These are phyloP conservation scores for Postia placenta DNA, from an alignment of 768 basidiomycete genomes.

Conservation along the genomic window DNA sequence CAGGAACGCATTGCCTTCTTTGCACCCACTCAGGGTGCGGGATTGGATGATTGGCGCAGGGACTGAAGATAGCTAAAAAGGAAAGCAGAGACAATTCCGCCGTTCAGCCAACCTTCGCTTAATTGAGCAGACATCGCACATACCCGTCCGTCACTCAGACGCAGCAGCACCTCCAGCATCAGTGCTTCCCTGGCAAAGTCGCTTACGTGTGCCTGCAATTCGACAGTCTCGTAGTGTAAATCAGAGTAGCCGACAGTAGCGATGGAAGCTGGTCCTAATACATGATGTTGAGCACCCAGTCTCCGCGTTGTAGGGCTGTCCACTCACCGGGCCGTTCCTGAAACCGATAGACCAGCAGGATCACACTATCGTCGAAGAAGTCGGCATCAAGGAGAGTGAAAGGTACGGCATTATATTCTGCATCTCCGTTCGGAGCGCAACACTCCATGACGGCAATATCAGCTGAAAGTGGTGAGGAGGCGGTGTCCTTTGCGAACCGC, in stretches of 20 bases:
- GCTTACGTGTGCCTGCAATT: constrained; percentile 39
- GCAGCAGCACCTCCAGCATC: constrained; percentile 49
- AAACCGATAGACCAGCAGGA: constrained; percentile 59
- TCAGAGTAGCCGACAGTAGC: constrained; percentile 58
- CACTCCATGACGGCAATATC: constrained; percentile 48
- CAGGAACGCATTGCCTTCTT: constrained; percentile 46
- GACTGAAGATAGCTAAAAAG: constrained; percentile 41
- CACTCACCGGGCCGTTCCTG: constrained; percentile 43
- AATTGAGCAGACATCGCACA: constrained; percentile 5
- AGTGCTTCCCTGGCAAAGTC: constrained; percentile 57
- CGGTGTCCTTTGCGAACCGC: constrained; percentile 38
- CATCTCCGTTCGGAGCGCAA: constrained; percentile 34
- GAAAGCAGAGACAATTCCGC: background rate
- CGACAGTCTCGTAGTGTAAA: constrained; percentile 52
- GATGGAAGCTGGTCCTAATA: constrained; percentile 49
- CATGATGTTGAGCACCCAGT: constrained; percentile 27
- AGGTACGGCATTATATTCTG: constrained; percentile 30
- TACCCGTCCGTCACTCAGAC: constrained; percentile 62
- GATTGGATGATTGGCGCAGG: constrained; percentile 50
- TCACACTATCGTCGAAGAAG: constrained; percentile 72
- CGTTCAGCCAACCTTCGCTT: background rate
- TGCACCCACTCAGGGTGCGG: constrained; percentile 49
- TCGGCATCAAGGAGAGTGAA: constrained; percentile 60
- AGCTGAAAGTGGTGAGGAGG: constrained; percentile 35
- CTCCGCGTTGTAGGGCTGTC: background rate